Percentiles rank a stretch among this genome's conserved stretches.
phyloP scores from a whole-genome alignment of 2,329 filamentous ascomycete genomes.

The Sarocladium kiliense region DNA sequence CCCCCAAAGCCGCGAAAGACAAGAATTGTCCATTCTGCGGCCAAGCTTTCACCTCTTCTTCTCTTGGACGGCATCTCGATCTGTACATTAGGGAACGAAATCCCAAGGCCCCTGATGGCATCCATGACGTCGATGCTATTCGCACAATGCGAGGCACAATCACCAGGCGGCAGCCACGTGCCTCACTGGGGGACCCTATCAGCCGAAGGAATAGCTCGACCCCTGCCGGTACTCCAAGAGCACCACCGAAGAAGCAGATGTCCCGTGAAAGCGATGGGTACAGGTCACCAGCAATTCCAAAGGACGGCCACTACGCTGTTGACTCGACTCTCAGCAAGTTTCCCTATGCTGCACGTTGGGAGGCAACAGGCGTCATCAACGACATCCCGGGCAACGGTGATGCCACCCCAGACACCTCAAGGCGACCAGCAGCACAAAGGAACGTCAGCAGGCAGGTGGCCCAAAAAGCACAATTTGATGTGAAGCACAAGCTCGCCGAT shows the following conservation, averaged over 20 bases:
- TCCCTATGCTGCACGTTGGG: slow-evolving; percentile 60
- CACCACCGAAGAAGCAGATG: slow-evolving; percentile 30
- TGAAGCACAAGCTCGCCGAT: slow-evolving; percentile 59
- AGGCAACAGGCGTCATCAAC: slow-evolving; percentile 73
- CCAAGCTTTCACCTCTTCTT: slow-evolving; percentile 89
- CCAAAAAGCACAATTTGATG: slow-evolving; percentile 59
- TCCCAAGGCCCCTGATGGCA: slow-evolving; percentile 76
- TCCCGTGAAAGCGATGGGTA: slow-evolving; percentile 32
- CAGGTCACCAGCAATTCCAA: slow-evolving; percentile 33
- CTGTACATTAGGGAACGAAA: slow-evolving; percentile 93
- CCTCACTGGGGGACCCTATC: slow-evolving; percentile 39
- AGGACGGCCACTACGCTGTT: slow-evolving; percentile 36
- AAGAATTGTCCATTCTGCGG: slow-evolving; percentile 83
- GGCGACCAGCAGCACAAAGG: slow-evolving; percentile 32
- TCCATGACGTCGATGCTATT: slow-evolving; percentile 89
- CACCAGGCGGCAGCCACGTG: slow-evolving; percentile 76
- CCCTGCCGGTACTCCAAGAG: slow-evolving; percentile 45
- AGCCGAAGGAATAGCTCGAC: slow-evolving; percentile 54
- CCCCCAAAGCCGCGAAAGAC: slow-evolving; percentile 60
- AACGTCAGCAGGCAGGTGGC: slow-evolving; percentile 45
- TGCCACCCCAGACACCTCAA: slow-evolving; percentile 28
- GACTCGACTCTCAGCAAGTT: slow-evolving; percentile 51
- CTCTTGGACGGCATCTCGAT: slow-evolving; percentile 87
- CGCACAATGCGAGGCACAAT: slow-evolving; percentile 76
- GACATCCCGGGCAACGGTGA: slow-evolving; percentile 42